A percentile compares a stretch with the other conserved stretches of the same genome.
These are phyloP conservation scores for Hyaloscypha bicolor DNA, from an alignment of 495 filamentous ascomycete species.

Conservation along the genomic window DNA sequence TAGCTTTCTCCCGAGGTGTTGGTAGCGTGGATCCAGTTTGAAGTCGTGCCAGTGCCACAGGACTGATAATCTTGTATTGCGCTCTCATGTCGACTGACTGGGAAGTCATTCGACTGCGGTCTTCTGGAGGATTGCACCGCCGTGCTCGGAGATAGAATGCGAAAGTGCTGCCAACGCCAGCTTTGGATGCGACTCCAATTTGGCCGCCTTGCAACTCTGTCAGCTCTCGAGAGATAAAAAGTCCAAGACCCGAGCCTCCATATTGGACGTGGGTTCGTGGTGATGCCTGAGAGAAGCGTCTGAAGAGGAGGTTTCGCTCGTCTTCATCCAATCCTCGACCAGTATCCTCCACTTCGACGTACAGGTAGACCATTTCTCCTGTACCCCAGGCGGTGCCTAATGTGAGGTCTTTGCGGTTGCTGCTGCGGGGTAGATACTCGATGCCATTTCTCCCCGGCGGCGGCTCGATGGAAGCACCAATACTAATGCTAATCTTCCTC, in stretches of 20 bases:
- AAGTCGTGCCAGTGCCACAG: conserved; percentile 56
- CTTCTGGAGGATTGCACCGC: conserved; percentile 44
- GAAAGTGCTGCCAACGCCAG: conserved; percentile 78
- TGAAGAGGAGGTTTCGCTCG: conserved; percentile 59
- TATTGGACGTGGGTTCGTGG: conserved; percentile 79
- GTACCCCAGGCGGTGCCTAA: conserved; percentile 57
- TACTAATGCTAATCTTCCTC: conserved; percentile 64
- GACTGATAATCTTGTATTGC: conserved; percentile 27
- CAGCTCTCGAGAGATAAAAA: conserved; percentile 78
- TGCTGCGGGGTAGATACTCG: conserved; percentile 56
- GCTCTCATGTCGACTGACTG: conserved; percentile 16
- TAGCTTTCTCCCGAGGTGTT: conserved; percentile 26
- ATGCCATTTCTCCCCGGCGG: conserved; percentile 45
- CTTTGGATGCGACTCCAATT: conserved; percentile 73
- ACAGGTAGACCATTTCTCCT: conserved; percentile 54
- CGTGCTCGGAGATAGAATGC: conserved; percentile 69
- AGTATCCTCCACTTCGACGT: conserved; percentile 60
- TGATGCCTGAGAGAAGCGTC: conserved; percentile 61
- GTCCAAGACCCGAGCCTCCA: conserved; percentile 78
- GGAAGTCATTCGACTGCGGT: conserved; percentile 43
- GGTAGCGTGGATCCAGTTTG: background rate
- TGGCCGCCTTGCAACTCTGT: conserved; percentile 83
- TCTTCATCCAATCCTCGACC: conserved; percentile 58
- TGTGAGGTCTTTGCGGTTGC: conserved; percentile 49
- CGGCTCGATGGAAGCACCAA: conserved; percentile 63